Evolutionary conservation across 1,284 basidiomycete genomes (phyloP), one percentile per base, ranked within the genome.

Genomic region (Peniophora sp.): DNA sequence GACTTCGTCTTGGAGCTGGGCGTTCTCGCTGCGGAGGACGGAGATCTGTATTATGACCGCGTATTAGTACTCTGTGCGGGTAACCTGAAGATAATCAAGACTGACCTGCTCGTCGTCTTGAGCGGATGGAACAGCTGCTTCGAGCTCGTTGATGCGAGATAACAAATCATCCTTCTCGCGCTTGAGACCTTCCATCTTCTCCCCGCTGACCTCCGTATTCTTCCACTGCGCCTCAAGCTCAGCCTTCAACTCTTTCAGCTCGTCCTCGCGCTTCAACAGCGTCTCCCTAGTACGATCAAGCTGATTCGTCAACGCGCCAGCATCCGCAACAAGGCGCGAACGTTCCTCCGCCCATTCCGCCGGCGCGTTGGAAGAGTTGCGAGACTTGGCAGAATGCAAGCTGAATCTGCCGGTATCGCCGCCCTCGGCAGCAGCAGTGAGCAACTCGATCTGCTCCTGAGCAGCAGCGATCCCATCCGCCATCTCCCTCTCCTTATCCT

Each of bases 171-270:
- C 39, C 39, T 41, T 41, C 39, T 74, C 69, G 6, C 60, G 62
- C 51, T 67, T 67, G 38, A 77, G 61, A n/a, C 63, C 62, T 44
- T 69, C 68, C 41, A 54, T 52, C 48, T 8, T n/a, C 20, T 41
- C 39, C 9, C 39, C 39, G 20, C n/a, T 22, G 16, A 56, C 54
- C 62, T 78, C 78, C n/a, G 82, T 79, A 56, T 81, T 69, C 45
- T 71, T 69, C 74, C 79, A 81, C 60, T 81, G 81, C 9, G 78
- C 75, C 55, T 81, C 76, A 35, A 82, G 62, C 61, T 85, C 79
- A 1, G 68, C 65, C 63, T 77, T 77, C 50, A 83, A 65, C 16
- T 73, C 65, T 2, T 56, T 60, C 22, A 73, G 65, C 58, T 83
- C 79, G 36, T 77, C 71, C 22, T 78, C 74, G 49, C 72, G 72